Conservation (phyloP, 164 flowering plant genomes). For the Kalanchoe fedtschenkoi region DNA sequence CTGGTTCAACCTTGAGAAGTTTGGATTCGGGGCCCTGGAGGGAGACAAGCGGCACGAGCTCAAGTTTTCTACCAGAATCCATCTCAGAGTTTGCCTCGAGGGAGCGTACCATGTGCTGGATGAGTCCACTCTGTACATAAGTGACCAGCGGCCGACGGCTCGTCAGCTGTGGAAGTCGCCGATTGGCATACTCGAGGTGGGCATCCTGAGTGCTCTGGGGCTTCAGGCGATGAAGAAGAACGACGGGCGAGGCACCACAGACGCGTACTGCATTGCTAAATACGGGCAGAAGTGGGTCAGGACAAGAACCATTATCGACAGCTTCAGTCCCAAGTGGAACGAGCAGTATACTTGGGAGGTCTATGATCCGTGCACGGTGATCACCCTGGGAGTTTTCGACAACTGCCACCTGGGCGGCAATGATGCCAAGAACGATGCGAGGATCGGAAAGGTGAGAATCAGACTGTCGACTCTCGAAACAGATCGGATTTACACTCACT, state of each 20-base stretch:
- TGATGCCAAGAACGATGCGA: not conserved
- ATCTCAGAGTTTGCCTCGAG: constrained; percentile 1
- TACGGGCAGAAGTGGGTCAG: constrained; percentile 5
- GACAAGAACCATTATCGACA: constrained; percentile 3
- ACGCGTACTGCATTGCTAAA: constrained; percentile 4
- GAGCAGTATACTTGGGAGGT: constrained; percentile 8
- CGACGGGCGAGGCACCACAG: not conserved
- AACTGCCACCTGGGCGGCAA: constrained; percentile 2
- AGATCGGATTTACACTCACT: constrained; percentile 6
- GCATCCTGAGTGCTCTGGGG: constrained; percentile 6
- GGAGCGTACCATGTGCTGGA: constrained; percentile 5
- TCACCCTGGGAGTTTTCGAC: constrained; percentile 6
- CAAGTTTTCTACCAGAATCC: not conserved
- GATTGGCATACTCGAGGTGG: constrained; percentile 3
- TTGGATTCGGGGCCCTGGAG: not conserved
- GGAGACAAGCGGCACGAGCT: constrained; percentile 1
- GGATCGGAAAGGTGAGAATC: constrained; percentile 6
- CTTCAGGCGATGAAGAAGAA: constrained; percentile 1
- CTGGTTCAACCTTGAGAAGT: constrained; percentile 4
- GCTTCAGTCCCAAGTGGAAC: constrained; percentile 4
- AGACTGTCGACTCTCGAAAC: constrained; percentile 6
- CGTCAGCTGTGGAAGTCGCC: not conserved
- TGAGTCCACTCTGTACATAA: constrained; percentile 1
- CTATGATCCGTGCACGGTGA: constrained; percentile 4
- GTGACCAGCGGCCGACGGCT: constrained; percentile 2